Percentiles rank a stretch among this genome's conserved stretches.
Conservation (phyloP, 2,329 filamentous ascomycete genomes). For the Diaporthe caulivora region DNA sequence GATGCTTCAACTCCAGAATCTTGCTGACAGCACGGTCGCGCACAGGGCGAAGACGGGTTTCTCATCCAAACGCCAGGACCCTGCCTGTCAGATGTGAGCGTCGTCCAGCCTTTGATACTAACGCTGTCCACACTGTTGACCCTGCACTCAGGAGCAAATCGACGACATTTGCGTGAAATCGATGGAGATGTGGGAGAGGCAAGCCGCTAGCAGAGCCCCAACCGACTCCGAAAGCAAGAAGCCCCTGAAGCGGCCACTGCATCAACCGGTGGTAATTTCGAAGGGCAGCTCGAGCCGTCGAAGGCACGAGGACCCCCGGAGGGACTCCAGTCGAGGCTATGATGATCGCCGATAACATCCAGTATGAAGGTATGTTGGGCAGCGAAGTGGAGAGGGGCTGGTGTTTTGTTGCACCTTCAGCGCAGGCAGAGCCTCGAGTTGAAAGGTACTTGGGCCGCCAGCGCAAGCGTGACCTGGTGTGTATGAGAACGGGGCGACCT, state of each 20-base stretch:
- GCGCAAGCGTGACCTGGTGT: slow-evolving; percentile 5
- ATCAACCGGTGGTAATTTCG: slow-evolving; percentile 66
- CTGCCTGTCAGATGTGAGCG: slow-evolving; percentile 70
- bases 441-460: slow-evolving; percentile 39
- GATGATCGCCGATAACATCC: slow-evolving; percentile 47
- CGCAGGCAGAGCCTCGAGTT: slow-evolving; percentile 34
- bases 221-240: slow-evolving; percentile 57
- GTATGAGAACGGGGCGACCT: slow-evolving; percentile 16
- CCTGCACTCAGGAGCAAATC: slow-evolving; percentile 66
- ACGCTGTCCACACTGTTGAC: slow-evolving; percentile 42
- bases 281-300: slow-evolving; percentile 52
- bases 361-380: slow-evolving; percentile 22
- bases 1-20: background rate
- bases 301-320: slow-evolving; percentile 51
- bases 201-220: slow-evolving; percentile 63
- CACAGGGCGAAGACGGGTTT: slow-evolving; percentile 71
- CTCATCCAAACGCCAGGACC: slow-evolving; percentile 69
- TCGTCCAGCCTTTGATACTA: slow-evolving; percentile 7
- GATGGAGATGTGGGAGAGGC: slow-evolving; percentile 68
- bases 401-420: background rate
- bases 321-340: slow-evolving; percentile 43
- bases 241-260: slow-evolving; percentile 67
- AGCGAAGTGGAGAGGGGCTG: background rate
- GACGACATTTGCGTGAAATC: slow-evolving; percentile 73
- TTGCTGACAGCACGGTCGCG: slow-evolving; percentile 28